Evolutionary conservation across 2,329 filamentous ascomycete species (phyloP), one percentile per base, ranked within the genome.

Genomic region (Pestalotiopsis fici): DNA sequence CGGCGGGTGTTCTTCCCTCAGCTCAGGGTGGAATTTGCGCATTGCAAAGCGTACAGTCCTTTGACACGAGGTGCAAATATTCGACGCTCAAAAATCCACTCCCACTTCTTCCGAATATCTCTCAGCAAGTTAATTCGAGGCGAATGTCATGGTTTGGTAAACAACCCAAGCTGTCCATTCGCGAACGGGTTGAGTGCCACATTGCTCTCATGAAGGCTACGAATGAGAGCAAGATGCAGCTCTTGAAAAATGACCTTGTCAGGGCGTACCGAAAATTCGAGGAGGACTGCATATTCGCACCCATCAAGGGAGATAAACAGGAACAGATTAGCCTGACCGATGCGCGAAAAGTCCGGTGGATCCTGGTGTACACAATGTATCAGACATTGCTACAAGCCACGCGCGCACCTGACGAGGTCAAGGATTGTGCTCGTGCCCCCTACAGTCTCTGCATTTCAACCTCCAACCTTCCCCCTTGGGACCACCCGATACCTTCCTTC

Each of bases 291-390:
- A 76, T 86, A 23, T 78, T 83, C 60, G 78, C 79, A 0, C 83
- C 85, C 2, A 80, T 82, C 23, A 89, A 86, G 68, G 80, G 81
- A 0, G 87, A 91, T 67, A 88, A 87, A 66, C 68, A 77, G 5
- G 87, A 89, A 43, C 89, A 87, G 73, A 75, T 91, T 1, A 85
- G 87, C 0, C 79, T 88, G 12, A 82, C 85, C 9, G 93, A 95
- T 70, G 91, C 88, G 1, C 88, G 93, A 54, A 95, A 94, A 77
- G 87, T 94, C 18, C 86, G 93, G 50, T 96, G 93, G 93, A 87
- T 95, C 35, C 76, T 95, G 43, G 85, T 95, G 6, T 95, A 95
- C 73, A 86, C 89, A 21, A 85, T 89, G 3, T 86, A 93, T 66
- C 93, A 96, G 75, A 90, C 89, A n/a, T 83, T 96, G 1, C 85